These are phyloP conservation scores for Saitozyma podzolica DNA, from an alignment of 768 basidiomycete genomes.

Conservation along the genomic window DNA sequence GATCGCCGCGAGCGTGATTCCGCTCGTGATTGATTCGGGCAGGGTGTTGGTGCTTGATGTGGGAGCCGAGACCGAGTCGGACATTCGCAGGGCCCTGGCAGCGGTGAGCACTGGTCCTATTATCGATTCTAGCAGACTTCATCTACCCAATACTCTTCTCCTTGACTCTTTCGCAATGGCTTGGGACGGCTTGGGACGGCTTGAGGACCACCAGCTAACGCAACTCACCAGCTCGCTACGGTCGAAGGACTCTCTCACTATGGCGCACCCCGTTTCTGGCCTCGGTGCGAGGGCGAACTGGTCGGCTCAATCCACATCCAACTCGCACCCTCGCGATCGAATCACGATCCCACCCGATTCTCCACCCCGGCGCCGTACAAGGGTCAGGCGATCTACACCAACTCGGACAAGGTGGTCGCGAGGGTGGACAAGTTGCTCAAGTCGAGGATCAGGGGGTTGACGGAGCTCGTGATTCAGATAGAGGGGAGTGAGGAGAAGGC, in stretches of 20 bases:
- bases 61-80: slow-evolving; percentile 56
- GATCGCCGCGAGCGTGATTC: slow-evolving; percentile 92
- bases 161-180: background rate
- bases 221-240: slow-evolving; percentile 9
- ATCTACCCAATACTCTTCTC: slow-evolving; percentile 47
- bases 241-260: slow-evolving; percentile 82
- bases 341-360: slow-evolving; percentile 57
- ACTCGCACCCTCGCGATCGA: slow-evolving; percentile 65
- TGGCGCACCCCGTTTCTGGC: slow-evolving; percentile 86
- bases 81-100: slow-evolving; percentile 54
- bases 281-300: slow-evolving; percentile 79
- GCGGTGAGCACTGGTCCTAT: slow-evolving; percentile 45
- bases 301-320: slow-evolving; percentile 92
- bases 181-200: background rate
- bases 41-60: slow-evolving; percentile 83
- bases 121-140: background rate
- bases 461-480: slow-evolving; percentile 87
- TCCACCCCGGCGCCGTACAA: slow-evolving; percentile 56
- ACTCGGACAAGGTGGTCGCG: slow-evolving; percentile 71
- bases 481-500: slow-evolving; percentile 56
- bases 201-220: slow-evolving; percentile 5
- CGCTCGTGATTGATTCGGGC: slow-evolving; percentile 90
- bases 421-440: slow-evolving; percentile 73
- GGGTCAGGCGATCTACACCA: slow-evolving; percentile 59
- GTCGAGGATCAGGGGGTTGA: slow-evolving; percentile 72